Percentiles rank a stretch among this genome's conserved stretches.
These are phyloP conservation scores for Striga hermonthica DNA, from an alignment of 305 asterid species.

Conservation along the genomic window DNA sequence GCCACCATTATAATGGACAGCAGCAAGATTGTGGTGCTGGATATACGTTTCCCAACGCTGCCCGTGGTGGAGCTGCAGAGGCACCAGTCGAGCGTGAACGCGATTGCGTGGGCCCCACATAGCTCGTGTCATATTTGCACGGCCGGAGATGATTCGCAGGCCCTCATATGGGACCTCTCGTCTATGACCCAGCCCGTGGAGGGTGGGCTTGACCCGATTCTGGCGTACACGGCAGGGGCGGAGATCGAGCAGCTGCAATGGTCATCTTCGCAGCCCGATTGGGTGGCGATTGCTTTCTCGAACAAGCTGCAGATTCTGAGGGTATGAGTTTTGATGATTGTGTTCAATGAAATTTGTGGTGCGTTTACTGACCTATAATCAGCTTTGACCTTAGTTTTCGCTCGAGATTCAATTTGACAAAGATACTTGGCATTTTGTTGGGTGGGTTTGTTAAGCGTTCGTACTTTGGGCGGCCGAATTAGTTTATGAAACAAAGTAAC, in stretches of 20 bases:
- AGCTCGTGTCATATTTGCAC: conserved; percentile 96
- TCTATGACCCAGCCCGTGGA: conserved; percentile 90
- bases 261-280: conserved; percentile 95
- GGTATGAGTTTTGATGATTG: conserved; percentile 56
- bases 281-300: conserved; percentile 95
- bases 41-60: conserved; percentile 76
- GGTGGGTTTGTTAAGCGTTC: conserved; percentile 29
- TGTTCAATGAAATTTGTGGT: conserved; percentile 33
- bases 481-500: conserved; percentile 25
- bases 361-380: conserved; percentile 35
- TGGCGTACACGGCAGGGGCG: conserved; percentile 91
- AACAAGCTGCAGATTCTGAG: conserved; percentile 94
- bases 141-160: conserved; percentile 91
- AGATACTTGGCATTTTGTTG: conserved; percentile 29
- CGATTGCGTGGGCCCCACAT: conserved; percentile 97
- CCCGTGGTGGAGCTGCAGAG: conserved; percentile 93
- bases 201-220: conserved; percentile 93
- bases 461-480: conserved; percentile 28
- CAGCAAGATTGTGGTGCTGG: conserved; percentile 84
- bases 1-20: conserved; percentile 88
- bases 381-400: conserved; percentile 34
- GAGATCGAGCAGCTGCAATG: conserved; percentile 97
- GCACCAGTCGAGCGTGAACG: conserved; percentile 88
- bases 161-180: conserved; percentile 90
- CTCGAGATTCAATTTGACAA: conserved; percentile 26